Evolutionary conservation across 345 rosid genomes (phyloP).

Genomic region (Raphanus sativus): DNA sequence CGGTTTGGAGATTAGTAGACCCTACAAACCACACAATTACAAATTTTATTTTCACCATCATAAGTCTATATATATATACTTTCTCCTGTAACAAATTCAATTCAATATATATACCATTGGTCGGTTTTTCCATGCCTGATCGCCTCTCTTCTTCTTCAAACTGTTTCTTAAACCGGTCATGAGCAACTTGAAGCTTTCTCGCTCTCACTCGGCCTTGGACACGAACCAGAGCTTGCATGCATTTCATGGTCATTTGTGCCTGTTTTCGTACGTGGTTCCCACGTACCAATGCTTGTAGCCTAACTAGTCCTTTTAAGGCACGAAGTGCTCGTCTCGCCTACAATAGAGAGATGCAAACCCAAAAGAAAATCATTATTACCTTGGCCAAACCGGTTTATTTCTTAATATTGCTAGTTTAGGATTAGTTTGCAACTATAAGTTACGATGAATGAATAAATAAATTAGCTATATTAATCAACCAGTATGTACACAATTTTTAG

Average conservation of each 20-base stretch:
- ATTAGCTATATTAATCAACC: background rate
- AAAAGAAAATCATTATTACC: background rate
- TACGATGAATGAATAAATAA: background rate
- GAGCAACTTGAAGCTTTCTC: conserved; percentile 65
- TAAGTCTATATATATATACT: background rate
- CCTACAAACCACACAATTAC: conserved; percentile 8
- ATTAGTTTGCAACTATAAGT: background rate
- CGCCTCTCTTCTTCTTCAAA: conserved; percentile 39
- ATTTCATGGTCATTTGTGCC: conserved; percentile 95
- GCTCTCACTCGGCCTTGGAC: conserved; percentile 92
- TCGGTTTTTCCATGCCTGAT: conserved; percentile 29
- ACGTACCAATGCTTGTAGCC: conserved; percentile 92
- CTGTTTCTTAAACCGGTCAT: conserved; percentile 46
- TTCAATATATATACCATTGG: conserved; percentile 7
- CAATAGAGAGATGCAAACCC: background rate
- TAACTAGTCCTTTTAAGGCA: conserved; percentile 87
- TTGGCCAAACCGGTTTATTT: background rate
- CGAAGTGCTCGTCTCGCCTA: conserved; percentile 94
- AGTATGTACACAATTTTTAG: background rate
- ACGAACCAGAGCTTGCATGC: conserved; percentile 96
- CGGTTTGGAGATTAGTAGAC: conserved; percentile 18
- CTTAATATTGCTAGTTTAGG: background rate
- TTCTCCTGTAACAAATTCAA: background rate
- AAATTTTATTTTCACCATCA: background rate
- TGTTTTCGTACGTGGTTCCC: conserved; percentile 94